phyloP scores from a whole-genome alignment of 1,284 basidiomycete species.

The Wolfiporia cocos region DNA sequence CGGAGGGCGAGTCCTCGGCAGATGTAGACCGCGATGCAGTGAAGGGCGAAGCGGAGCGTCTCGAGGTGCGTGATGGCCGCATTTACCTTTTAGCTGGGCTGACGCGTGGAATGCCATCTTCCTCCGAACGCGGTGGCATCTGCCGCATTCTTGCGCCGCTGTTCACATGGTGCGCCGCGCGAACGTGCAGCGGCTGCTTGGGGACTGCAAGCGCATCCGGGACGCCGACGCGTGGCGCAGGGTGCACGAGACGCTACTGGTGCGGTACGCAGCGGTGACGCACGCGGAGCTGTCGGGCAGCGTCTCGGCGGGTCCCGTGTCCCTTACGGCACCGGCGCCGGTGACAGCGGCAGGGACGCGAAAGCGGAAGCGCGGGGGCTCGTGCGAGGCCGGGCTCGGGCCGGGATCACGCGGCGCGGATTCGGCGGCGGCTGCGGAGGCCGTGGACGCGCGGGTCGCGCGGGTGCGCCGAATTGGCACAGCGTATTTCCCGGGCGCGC shows the following conservation, averaged over 20 bases:
- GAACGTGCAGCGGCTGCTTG: conserved; percentile 35
- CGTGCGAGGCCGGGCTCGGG: not conserved
- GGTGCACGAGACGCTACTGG: conserved; percentile 43
- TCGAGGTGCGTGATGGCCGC: conserved; percentile 31
- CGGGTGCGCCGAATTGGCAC: conserved; percentile 35
- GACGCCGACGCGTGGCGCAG: conserved; percentile 29
- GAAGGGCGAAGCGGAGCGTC: conserved; percentile 22
- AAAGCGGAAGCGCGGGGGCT: conserved; percentile 10
- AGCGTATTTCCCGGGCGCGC: conserved; percentile 35
- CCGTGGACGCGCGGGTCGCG: conserved; percentile 22
- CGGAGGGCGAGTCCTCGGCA: conserved; percentile 8
- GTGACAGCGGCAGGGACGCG: not conserved
- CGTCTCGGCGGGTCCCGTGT: not conserved
- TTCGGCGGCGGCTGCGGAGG: conserved; percentile 1
- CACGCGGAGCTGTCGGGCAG: conserved; percentile 5
- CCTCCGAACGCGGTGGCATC: not conserved
- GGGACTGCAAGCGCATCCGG: conserved; percentile 39
- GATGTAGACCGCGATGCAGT: too few species aligned
- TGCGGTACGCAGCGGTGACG: conserved; percentile 32
- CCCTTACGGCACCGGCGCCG: conserved; percentile 4
- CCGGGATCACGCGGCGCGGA: not conserved
- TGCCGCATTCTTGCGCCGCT: not conserved
- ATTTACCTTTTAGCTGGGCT: conserved; percentile 1
- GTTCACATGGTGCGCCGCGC: not conserved
- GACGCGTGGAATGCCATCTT: conserved; percentile 1